A percentile compares a stretch with the other conserved stretches of the same genome.
phyloP scores from a whole-genome alignment of 2,329 filamentous ascomycete genomes.

The Colletotrichum euphorbiae region DNA sequence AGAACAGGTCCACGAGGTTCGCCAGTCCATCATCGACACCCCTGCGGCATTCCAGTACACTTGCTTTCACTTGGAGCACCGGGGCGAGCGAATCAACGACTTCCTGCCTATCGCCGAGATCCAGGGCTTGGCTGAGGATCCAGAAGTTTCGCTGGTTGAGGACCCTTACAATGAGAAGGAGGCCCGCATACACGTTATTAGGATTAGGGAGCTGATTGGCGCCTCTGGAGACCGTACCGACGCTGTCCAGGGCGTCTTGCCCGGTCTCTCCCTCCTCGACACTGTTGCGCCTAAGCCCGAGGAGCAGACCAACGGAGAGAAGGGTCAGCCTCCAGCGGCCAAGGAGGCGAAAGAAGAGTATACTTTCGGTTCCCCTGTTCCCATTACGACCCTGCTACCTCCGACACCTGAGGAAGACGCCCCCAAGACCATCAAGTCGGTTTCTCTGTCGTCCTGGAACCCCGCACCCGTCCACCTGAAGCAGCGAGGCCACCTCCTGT shows the following conservation, averaged over 20 bases:
- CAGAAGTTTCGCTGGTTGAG: conserved; percentile 85
- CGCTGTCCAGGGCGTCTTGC: conserved; percentile 84
- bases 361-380: conserved; percentile 77
- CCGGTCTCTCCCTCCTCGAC: conserved; percentile 90
- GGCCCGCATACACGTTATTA: conserved; percentile 91
- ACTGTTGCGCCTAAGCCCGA: conserved; percentile 67
- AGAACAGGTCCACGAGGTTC: conserved; percentile 97
- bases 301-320: conserved; percentile 56
- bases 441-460: conserved; percentile 94
- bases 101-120: conserved; percentile 94
- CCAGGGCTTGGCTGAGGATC: conserved; percentile 78
- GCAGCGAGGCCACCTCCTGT: conserved; percentile 92
- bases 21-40: conserved; percentile 94
- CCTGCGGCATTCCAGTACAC: conserved; percentile 96
- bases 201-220: conserved; percentile 92
- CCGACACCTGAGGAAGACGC: conserved; percentile 68
- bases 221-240: conserved; percentile 91
- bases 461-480: conserved; percentile 92
- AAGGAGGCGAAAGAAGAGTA: conserved; percentile 70
- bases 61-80: conserved; percentile 97
- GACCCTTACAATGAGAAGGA: conserved; percentile 99
- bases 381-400: conserved; percentile 79
- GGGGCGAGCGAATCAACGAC: conserved; percentile 91
- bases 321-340: conserved; percentile 46
- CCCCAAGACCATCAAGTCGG: conserved; percentile 90